Percentiles rank a stretch among this genome's conserved stretches.
Conservation (phyloP, 352 stramenopile genomes). For the Aphanomyces cochlioides region DNA sequence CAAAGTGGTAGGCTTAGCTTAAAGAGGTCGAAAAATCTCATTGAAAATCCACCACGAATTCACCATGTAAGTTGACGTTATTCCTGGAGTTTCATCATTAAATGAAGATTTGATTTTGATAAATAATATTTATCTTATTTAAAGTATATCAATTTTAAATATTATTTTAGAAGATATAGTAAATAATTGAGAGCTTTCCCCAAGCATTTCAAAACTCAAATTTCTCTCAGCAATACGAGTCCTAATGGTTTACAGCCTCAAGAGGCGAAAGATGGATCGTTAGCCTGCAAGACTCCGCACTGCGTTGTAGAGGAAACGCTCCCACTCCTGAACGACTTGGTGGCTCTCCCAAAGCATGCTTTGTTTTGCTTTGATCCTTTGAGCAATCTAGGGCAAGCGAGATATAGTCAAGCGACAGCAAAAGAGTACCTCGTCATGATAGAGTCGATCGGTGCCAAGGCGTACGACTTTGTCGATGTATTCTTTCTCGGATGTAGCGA, state of each 20-base stretch:
- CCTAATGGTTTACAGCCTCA: too few relatives aligned
- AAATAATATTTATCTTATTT: not conserved
- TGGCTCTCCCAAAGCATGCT: constrained; percentile 35
- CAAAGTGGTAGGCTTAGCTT: not conserved
- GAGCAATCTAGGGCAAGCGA: not conserved
- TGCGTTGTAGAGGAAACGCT: constrained; percentile 32
- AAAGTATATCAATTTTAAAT: too few relatives aligned
- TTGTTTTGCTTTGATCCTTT: not conserved
- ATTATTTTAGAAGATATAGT: too few relatives aligned
- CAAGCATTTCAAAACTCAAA: too few relatives aligned
- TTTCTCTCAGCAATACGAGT: too few relatives aligned
- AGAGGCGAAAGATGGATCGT: too few relatives aligned
- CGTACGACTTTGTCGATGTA: constrained; percentile 38
- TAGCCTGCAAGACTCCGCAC: constrained; percentile 4
- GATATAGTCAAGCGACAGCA: not conserved
- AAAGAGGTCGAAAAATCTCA: too few relatives aligned
- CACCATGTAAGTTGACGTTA: too few relatives aligned
- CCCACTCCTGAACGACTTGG: constrained; percentile 35
- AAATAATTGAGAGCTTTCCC: too few relatives aligned
- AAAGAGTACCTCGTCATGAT: constrained; percentile 23
- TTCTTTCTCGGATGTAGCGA: constrained; percentile 32
- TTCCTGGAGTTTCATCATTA: not conserved
- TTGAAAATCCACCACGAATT: too few relatives aligned
- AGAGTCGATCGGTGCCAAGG: constrained; percentile 29
- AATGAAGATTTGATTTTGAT: not conserved